Base-by-base conservation (phyloP, 139 green algal species). In the Pleodorina starrii region DNA sequence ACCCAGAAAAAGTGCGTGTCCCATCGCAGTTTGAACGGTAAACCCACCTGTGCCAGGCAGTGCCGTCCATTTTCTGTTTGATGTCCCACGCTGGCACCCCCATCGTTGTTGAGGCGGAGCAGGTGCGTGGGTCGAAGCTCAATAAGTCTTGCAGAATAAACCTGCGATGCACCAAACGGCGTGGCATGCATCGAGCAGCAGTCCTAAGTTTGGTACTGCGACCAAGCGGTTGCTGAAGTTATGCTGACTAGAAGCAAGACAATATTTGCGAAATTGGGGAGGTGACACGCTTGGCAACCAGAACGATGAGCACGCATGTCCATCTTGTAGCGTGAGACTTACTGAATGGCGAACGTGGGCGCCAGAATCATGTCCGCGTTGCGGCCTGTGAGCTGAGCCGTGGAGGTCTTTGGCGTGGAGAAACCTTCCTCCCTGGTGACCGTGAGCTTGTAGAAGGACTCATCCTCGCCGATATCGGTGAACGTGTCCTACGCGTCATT, bases 21-120 rank as follows among this genome's bases (percentile, higher is more conserved):
- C 48, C 11, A 57, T 12, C 48, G 12, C 48, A 57, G 12, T 57
- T 57, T 57, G 10, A 12, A 12, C 12, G 12, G 12, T 57, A 57
- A 68, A 57, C 48, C 11, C 66, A 74, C 66, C 66, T 76, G 69
- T 76, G 69, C 69, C 69, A 76, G 14, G 69, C 69, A 23, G 69
- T 76, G 36, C 69, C 69, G 36, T 76, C 14, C 69, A 76, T 76
- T 32, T 76, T 46, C 36, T 76, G 35, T 3, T 40, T 38, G 32
- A 76, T 38, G 69, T 76, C 25, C 69, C 69, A 76, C 5, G 32
- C 69, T 11, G 69, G 69, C 5, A 76, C 42, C 32, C 69, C 69
- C 69, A 76, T 76, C 19, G 69, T 76, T 12, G 69, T 19, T 5
- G 36, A 10, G 5, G 69, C 14, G 9, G 36, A n/a, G 69, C 69